Percentiles rank a stretch among this genome's conserved stretches.
Conservation (phyloP, 2,329 filamentous ascomycete genomes). For the Ceratocystis colombiana region DNA sequence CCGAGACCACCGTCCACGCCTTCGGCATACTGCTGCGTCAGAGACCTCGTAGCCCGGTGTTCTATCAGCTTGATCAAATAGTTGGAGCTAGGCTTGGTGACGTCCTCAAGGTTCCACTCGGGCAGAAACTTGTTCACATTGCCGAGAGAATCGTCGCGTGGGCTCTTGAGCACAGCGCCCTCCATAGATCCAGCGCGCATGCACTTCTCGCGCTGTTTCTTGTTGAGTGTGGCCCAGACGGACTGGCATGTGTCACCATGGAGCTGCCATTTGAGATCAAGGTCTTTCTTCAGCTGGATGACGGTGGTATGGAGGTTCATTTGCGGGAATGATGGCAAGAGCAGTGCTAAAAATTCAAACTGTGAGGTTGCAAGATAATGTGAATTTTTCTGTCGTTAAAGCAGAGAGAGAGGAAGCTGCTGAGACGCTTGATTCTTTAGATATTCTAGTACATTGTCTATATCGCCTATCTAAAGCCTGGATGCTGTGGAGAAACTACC, state of each 20-base stretch:
- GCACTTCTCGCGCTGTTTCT: conserved; percentile 32
- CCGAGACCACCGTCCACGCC: conserved; percentile 32
- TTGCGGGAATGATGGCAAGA: not conserved
- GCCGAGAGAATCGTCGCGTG: conserved; percentile 33
- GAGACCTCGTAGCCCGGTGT: conserved; percentile 32
- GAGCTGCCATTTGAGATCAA: conserved; percentile 34
- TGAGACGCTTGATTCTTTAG: no score
- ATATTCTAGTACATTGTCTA: no score
- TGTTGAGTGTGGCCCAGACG: conserved; percentile 36
- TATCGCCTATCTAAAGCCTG: no score
- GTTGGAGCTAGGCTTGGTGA: conserved; percentile 33
- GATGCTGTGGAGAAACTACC: no score
- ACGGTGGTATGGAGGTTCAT: conserved; percentile 20
- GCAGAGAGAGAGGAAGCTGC: no score
- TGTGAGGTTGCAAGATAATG: no score
- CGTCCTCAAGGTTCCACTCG: conserved; percentile 38
- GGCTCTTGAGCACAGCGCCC: conserved; percentile 33
- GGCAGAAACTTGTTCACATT: conserved; percentile 35
- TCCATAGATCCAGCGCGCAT: conserved; percentile 33
- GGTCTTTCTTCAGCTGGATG: conserved; percentile 34
- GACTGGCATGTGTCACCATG: conserved; percentile 33
- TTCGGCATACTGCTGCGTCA: conserved; percentile 32
- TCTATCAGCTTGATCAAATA: conserved; percentile 35
- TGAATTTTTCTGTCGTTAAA: no score
- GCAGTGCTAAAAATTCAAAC: no score